phyloP scores from a whole-genome alignment of 1,284 basidiomycete genomes.

The Farysia itapuensis region DNA sequence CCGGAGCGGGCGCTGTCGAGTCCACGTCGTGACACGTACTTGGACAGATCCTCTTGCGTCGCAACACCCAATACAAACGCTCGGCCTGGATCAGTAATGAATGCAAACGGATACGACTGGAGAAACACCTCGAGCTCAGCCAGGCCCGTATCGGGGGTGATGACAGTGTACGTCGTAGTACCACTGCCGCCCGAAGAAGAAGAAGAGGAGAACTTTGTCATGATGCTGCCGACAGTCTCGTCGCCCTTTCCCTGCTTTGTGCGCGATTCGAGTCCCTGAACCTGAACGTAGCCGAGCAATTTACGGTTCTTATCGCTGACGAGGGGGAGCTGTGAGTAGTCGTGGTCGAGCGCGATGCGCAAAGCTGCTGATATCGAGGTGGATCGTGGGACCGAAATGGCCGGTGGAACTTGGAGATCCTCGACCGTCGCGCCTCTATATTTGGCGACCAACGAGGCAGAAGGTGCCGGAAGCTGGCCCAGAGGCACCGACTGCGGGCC shows the following conservation, averaged over 20 bases:
- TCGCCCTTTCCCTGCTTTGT: constrained; percentile 28
- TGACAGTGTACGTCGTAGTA: constrained; percentile 44
- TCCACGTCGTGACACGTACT: constrained; percentile 46
- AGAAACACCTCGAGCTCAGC: constrained; percentile 55
- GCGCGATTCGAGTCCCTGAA: constrained; percentile 39
- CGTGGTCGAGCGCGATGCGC: constrained; percentile 48
- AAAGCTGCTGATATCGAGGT: constrained; percentile 35
- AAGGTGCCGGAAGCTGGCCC: constrained; percentile 33
- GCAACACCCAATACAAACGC: constrained; percentile 51
- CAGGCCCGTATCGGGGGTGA: constrained; percentile 52
- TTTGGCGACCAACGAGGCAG: constrained; percentile 32
- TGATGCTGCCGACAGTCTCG: constrained; percentile 31
- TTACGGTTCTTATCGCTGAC: constrained; percentile 42
- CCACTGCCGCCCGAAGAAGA: constrained; percentile 1
- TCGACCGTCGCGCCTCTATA: constrained; percentile 53
- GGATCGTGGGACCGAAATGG: constrained; percentile 44
- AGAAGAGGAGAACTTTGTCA: constrained; percentile 40
- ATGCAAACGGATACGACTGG: constrained; percentile 48
- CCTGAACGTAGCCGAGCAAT: constrained; percentile 51
- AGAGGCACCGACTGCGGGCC: constrained; percentile 40
- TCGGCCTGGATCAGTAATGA: constrained; percentile 51
- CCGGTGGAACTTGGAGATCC: constrained; percentile 51
- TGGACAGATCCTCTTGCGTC: constrained; percentile 47
- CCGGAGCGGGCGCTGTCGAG: constrained; percentile 19
- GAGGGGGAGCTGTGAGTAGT: constrained; percentile 52